Percentiles rank a stretch among this genome's conserved stretches.
Conservation (phyloP, 176 grass and related monocot genomes). For the Poa annua region DNA sequence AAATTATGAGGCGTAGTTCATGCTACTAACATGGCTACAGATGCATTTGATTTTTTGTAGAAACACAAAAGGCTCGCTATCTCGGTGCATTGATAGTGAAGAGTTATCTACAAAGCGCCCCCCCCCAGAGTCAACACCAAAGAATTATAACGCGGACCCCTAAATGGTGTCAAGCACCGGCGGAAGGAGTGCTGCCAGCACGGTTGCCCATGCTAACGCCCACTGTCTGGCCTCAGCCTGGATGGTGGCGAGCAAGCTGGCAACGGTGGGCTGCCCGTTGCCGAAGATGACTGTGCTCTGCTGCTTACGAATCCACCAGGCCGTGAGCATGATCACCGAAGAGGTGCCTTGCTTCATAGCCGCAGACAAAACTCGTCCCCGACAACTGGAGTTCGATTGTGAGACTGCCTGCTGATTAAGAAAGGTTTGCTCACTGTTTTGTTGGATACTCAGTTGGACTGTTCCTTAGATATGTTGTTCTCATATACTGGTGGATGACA, state of each 20-base stretch:
- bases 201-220: neutral
- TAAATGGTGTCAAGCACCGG: neutral
- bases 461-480: constrained; percentile 35
- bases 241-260: neutral
- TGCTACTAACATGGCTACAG: constrained; percentile 56
- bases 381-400: constrained; percentile 21
- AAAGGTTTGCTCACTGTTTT: constrained; percentile 48
- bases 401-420: constrained; percentile 44
- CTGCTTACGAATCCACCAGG: neutral
- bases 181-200: neutral
- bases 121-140: neutral
- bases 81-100: neutral
- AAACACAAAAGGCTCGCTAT: neutral
- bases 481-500: constrained; percentile 13
- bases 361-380: neutral
- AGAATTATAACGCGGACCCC: neutral
- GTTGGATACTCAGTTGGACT: constrained; percentile 38
- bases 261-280: neutral
- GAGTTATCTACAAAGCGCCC: neutral
- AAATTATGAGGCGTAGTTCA: constrained; percentile 42
- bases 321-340: neutral
- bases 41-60: constrained; percentile 32
- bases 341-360: neutral
- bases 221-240: neutral
- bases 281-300: neutral